Evolutionary conservation across 345 rosid species (phyloP), one percentile per base, ranked within the genome.

Genomic region (Eucalyptus regnans): DNA sequence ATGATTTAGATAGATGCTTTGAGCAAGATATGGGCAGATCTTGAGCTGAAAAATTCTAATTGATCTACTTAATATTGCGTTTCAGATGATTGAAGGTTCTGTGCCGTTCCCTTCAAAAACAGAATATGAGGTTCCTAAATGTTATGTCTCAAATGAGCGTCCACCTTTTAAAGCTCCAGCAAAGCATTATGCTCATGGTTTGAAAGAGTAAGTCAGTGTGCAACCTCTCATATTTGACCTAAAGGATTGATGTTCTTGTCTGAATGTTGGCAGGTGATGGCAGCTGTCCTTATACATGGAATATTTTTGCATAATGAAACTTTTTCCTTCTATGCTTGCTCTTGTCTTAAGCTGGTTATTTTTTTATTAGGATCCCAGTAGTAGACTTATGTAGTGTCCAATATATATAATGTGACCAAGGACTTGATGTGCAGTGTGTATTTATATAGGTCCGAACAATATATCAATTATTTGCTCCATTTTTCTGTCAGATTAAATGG

Each of bases 11-110:
- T 41, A 27, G 17, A 81, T 48, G 25, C 23, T 29, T 60, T 46
- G 23, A 23, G 86, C 50, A 52, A 86, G 50, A 89, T 46, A 64
- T 22, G 44, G 43, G 48, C 83, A 89, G 18, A 27, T 5, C 86
- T 48, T 27, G 50, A 64, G 84, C 62, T 64, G 85, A 58, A 18
- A 20, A 12, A 66, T 51, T 50, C 10, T 43, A 84, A 66, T 76
- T 8, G 52, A 84, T 46, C 29, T 49, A 22, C 37, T 50, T 87
- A 44, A 44, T 80, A 80, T 88, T 44, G 20, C 13, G 8, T 56
- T 90, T 33, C 92, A 95, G 99, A 95, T 96, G 97, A 94, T 95
- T 91, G 99, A 96, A 95, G 99, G 99, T 18, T 89, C 88, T 92
- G 95, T 92, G 86, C 99, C 99, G 31, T 96, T 96, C 90, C 89